Base-by-base conservation (phyloP, 2,329 filamentous ascomycete species). In the Fusarium sp. region DNA sequence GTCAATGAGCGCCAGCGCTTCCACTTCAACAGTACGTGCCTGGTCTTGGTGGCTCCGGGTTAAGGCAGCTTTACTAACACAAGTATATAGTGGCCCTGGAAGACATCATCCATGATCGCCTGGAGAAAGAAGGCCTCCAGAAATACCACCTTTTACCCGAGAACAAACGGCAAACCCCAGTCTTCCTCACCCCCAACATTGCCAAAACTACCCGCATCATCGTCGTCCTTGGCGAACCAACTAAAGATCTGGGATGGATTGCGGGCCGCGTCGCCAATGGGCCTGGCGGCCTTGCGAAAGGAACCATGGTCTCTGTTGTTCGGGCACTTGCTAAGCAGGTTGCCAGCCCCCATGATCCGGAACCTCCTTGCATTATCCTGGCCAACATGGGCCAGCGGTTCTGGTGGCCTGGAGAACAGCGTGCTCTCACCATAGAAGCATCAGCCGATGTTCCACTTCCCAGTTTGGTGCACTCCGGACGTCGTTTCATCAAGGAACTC, bases 311-410 rank as follows among this genome's bases (percentile, higher is more conserved):
- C 35, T 87, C 90, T 16, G 84, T 95, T 63, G 87, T 92, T 30
- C 80, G 84, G 39, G 82, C 80, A 18, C 81, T 91, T 9, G 78
- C 78, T 45, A 59, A 75, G 22, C 81, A 85, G 62, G 69, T 51
- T 30, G 81, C 81, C 38, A 82, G 80, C 20, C 71, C 80, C 1
- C 53, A 74, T 0, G 82, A 85, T 26, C 33, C 77, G 0, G 73
- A 79, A 5, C 71, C 83, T 4, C 90, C 87, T 0, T 92, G 88
- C 7, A 83, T 98, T 62, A 83, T 98, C 33, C 84, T 97, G 31
- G 89, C 94, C 50, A 98, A 97, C 79, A 86, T 90, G 8, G 94
- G 93, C 9, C 91, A 97, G 82, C 84, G 93, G 24, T 85, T 91
- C 76, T 98, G 94, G 91, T 93, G 92, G 80, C 89, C 92, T 44